Base-by-base conservation (phyloP, 805 yeast genomes). In the Diddensiella caesifluorescens region DNA sequence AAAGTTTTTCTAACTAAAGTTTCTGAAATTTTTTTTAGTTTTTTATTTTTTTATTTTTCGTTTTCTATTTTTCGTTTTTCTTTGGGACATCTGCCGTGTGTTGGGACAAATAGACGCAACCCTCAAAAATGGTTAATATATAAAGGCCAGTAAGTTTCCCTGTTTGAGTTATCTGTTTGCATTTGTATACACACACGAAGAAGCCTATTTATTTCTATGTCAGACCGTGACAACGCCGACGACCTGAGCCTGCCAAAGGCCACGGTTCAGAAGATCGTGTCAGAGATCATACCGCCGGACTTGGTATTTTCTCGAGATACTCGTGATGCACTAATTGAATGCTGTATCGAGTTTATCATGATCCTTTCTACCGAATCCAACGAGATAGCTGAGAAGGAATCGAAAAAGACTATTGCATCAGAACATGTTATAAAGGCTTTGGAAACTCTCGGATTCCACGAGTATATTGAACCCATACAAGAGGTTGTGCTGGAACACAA, bases 311-410 rank as follows among this genome's bases (percentile, higher is more conserved):
- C 95, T 30, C 84, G 89, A 52, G 97, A 92, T 51, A 95, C 97
- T 2, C 71, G 97, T 44, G 97, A 90, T 56, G 92, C 95, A 33
- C 75, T 92, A 34, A 90, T 95, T 33, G 97, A 92, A 59, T 90
- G 96, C 62, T 88, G 97, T 55, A 87, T 92, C 42, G 96, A 88
- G 64, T 90, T 92, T 61, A 82, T 92, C 46, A 90, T 92, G 95
- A 86, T 90, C 45, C 68, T 90, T 32, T 83, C 96, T 7, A 86
- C 95, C 2, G 95, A 88, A 64, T 82, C 90, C 42, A 89, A 90
- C 55, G 97, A 92, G 48, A 88, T 92, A 51, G 97, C 97, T 1
- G 97, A 92, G 54, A 83, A 83, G 54, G 98, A 92, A 60, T 79
- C 94, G 41, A 92, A 92, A 63, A 92, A 92, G 64, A 92, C 98